Percentiles rank a stretch among this genome's conserved stretches.
These are phyloP conservation scores for Neurospora sp. DNA, from an alignment of 495 filamentous ascomycete genomes.

Conservation along the genomic window DNA sequence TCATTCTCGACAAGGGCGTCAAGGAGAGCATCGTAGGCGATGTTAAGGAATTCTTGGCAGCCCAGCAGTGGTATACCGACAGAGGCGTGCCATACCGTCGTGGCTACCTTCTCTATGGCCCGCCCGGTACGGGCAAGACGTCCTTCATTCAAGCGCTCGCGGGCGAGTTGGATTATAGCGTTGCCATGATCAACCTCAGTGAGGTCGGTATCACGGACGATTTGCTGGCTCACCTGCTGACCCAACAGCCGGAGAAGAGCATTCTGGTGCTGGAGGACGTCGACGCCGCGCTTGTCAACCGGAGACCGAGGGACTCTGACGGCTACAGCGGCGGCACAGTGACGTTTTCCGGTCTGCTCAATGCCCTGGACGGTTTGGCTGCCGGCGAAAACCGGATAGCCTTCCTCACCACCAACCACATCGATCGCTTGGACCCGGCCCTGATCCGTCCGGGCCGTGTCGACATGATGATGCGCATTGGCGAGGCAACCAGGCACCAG, in stretches of 20 bases:
- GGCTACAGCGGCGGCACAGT: constrained; percentile 87
- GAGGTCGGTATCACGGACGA: constrained; percentile 92
- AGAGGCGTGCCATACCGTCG: constrained; percentile 90
- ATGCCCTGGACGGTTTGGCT: constrained; percentile 90
- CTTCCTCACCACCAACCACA: constrained; percentile 92
- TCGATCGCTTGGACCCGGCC: constrained; percentile 79
- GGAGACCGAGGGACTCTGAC: constrained; percentile 66
- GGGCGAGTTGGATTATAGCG: constrained; percentile 84
- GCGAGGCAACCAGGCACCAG: constrained; percentile 77
- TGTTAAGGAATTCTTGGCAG: constrained; percentile 69
- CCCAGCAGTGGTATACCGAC: constrained; percentile 83
- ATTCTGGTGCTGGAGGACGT: constrained; percentile 88
- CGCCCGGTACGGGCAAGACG: constrained; percentile 90
- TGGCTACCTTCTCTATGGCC: constrained; percentile 88
- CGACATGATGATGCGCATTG: constrained; percentile 85
- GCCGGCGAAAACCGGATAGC: constrained; percentile 89
- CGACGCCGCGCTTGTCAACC: constrained; percentile 82
- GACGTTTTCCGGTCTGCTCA: constrained; percentile 88
- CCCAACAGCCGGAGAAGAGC: constrained; percentile 76
- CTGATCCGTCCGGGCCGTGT: constrained; percentile 85
- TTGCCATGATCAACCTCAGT: constrained; percentile 87
- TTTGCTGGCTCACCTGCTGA: constrained; percentile 75
- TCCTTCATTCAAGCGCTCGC: constrained; percentile 94
- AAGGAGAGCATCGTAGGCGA: constrained; percentile 80
- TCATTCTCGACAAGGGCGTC: constrained; percentile 76